phyloP scores from a whole-genome alignment of 768 basidiomycete genomes.

The Hygrocybe punicea region DNA sequence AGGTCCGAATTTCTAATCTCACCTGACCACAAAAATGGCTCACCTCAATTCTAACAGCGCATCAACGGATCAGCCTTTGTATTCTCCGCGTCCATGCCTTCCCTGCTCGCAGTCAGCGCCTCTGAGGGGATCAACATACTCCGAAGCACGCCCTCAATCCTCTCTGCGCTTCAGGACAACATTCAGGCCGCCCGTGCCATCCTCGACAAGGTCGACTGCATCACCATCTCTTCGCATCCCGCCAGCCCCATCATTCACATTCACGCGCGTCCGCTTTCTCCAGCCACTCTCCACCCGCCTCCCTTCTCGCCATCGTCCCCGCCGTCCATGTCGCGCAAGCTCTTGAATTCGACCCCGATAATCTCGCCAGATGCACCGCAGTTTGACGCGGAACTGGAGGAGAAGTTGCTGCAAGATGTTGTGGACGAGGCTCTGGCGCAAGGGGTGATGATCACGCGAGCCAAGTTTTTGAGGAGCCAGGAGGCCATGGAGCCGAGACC shows the following conservation, averaged over 20 bases:
- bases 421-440: conserved; percentile 82
- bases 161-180: conserved; percentile 78
- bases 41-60: conserved; percentile 47
- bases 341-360: conserved; percentile 48
- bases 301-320: conserved; percentile 19
- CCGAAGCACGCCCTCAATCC: conserved; percentile 68
- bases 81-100: conserved; percentile 93
- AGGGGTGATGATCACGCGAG: conserved; percentile 82
- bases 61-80: conserved; percentile 96
- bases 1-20: conserved; percentile 42
- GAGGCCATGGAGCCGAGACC: conserved; percentile 80
- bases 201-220: conserved; percentile 76
- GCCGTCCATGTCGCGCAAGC: conserved; percentile 30
- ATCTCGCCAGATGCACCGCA: conserved; percentile 44
- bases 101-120: conserved; percentile 81
- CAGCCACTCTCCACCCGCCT: conserved; percentile 26
- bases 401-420: conserved; percentile 81
- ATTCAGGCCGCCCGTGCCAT: conserved; percentile 69
- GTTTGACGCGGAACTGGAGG: conserved; percentile 65
- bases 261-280: conserved; percentile 43
- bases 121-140: conserved; percentile 84
- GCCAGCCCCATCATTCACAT: conserved; percentile 89
- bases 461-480: conserved; percentile 78
- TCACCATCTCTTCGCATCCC: conserved; percentile 81
- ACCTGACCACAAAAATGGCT: not conserved